Conservation (phyloP, 2,329 filamentous ascomycete species). For the Penicillium freii region DNA sequence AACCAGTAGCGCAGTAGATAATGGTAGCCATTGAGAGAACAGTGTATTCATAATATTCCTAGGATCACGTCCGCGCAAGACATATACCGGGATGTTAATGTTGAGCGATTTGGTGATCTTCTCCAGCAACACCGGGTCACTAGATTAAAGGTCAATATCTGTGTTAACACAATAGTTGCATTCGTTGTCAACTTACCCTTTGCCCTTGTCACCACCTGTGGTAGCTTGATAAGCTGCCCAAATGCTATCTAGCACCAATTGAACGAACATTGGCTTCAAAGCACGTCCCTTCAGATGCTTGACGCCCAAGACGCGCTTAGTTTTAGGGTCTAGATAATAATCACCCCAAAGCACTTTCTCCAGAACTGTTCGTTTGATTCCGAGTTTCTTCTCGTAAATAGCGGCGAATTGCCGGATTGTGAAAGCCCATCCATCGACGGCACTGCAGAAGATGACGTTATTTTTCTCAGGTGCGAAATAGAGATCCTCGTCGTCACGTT, state of each 20-base stretch:
- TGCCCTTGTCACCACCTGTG: constrained; percentile 74
- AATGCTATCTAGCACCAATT: constrained; percentile 89
- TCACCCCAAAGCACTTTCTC: constrained; percentile 97
- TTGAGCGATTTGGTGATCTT: constrained; percentile 93
- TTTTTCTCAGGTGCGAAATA: constrained; percentile 98
- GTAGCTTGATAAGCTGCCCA: constrained; percentile 96
- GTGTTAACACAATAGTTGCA: constrained; percentile 23
- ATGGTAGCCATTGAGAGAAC: constrained; percentile 84
- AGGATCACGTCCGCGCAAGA: constrained; percentile 79
- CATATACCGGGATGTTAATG: constrained; percentile 78
- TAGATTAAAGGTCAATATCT: constrained; percentile 38
- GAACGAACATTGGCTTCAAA: constrained; percentile 96
- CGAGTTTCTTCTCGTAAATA: constrained; percentile 94
- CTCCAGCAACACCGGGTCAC: constrained; percentile 75
- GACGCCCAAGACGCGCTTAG: constrained; percentile 82
- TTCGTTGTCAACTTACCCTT: constrained; percentile 60
- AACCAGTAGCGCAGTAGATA: constrained; percentile 88
- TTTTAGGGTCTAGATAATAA: constrained; percentile 95
- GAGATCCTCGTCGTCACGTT: constrained; percentile 91
- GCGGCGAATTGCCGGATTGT: constrained; percentile 91
- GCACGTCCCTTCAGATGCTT: constrained; percentile 92
- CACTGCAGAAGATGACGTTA: constrained; percentile 98
- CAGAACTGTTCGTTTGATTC: constrained; percentile 81
- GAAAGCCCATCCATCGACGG: constrained; percentile 98
- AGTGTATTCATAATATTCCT: constrained; percentile 79